Evolutionary conservation across 225 moss, liverwort and hornwort species (phyloP), one percentile per base, ranked within the genome.

Genomic region (Pseudisothecium myosuroides): DNA sequence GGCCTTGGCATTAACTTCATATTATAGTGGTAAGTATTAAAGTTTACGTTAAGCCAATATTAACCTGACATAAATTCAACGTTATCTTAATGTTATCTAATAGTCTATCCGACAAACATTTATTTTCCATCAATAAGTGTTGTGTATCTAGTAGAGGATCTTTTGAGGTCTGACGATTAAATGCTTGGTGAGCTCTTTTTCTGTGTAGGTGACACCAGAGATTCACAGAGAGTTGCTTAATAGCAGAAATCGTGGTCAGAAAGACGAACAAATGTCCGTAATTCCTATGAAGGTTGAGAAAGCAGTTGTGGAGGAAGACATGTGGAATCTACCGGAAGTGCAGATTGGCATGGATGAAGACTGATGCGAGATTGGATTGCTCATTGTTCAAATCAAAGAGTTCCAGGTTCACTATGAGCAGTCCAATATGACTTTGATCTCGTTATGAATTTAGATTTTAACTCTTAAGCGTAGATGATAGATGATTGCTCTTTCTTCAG

Each of bases 281-380:
- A 67, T 92, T 75, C 88, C 94, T 62, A 93, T 94, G 85, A 92
- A 95, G n/a, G 89, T 93, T 37, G 92, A 93, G 31, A 97, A 95
- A 88, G 91, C 96, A 65, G 88, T 90, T 55, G 87, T 91, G 71
- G 90, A 92, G 27, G 98, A 98, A 94, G 98, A 98, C 82, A 93
- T 96, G 86, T 96, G 98, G 98, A 95, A 96, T 83, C 81, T 98
- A 89, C 98, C 97, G 34, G 95, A 96, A 69, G 96, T 98, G 23
- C 93, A 94, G 65, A 97, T 98, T 89, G 97, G 95, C 88, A 98
- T 98, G 98, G 97, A 96, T 50, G 96, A 98, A 90, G 97, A 93
- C 31, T 98, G 86, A 93, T 49, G 49, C 61, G 27, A 64, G 34
- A 55, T 21, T 34, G 16, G 17, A 66, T 69, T 39, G 59, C 28